These are phyloP conservation scores for Paramecium bursaria DNA, from an alignment of 73 alveolate species.

Conservation along the genomic window DNA sequence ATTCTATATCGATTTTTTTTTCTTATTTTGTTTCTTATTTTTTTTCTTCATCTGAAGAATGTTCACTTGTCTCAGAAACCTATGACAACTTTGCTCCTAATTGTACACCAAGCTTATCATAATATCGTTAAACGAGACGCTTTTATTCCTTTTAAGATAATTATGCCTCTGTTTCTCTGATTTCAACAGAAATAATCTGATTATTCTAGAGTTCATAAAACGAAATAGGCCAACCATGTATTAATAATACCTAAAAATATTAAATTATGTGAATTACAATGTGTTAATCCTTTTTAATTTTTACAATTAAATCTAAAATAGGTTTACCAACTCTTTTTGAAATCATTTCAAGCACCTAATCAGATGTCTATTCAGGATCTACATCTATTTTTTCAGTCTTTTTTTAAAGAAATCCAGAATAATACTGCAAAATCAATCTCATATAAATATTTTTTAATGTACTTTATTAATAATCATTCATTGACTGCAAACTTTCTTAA, in stretches of 20 bases:
- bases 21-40: background rate
- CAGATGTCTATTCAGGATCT: constrained; percentile 49
- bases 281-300: constrained; percentile 54
- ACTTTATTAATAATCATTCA: constrained; percentile 47
- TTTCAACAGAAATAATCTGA: constrained; percentile 45
- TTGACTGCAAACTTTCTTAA: constrained; percentile 46
- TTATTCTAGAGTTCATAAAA: constrained; percentile 44
- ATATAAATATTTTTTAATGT: constrained; percentile 1
- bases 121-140: constrained; percentile 1
- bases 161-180: constrained; percentile 28
- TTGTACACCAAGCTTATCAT: background rate
- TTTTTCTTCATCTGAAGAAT: constrained; percentile 41
- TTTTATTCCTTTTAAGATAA: constrained; percentile 4
- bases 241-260: background rate
- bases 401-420: constrained; percentile 61
- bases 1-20: constrained; percentile 10
- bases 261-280: background rate
- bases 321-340: constrained; percentile 38
- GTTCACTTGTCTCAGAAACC: constrained; percentile 51
- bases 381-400: constrained; percentile 61
- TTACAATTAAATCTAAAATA: constrained; percentile 27
- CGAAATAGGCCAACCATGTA: constrained; percentile 40
- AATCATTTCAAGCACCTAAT: constrained; percentile 21
- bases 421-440: constrained; percentile 65
- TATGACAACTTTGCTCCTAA: constrained; percentile 23